Conservation (phyloP, 106 monocot genomes). For the Phalaenopsis equestris region DNA sequence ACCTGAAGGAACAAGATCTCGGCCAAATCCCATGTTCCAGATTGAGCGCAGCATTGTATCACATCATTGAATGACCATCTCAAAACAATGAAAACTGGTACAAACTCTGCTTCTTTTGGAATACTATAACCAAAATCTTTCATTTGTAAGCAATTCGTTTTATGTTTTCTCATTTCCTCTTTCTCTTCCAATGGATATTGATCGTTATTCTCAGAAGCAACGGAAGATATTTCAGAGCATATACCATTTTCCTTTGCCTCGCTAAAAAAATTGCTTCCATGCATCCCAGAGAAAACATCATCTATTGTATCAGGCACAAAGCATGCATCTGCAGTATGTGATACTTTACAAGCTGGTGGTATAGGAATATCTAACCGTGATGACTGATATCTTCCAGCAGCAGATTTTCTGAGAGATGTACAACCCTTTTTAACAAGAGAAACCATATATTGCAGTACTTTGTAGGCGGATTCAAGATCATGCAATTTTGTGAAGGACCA, state of each 20-base stretch:
- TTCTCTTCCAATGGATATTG: conserved; percentile 3
- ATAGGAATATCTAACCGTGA: conserved; percentile 65
- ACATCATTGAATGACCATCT: conserved; percentile 59
- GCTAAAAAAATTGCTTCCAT: not conserved
- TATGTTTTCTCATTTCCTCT: conserved; percentile 2
- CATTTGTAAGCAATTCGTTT: conserved; percentile 3
- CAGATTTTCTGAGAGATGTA: conserved; percentile 26
- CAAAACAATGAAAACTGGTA: conserved; percentile 23
- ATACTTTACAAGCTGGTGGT: conserved; percentile 22
- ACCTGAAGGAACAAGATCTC: conserved; percentile 60
- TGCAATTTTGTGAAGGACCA: conserved; percentile 43
- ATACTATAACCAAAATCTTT: not conserved
- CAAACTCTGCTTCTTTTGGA: conserved; percentile 9
- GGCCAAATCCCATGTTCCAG: conserved; percentile 35
- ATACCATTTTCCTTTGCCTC: not conserved
- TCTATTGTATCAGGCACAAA: not conserved
- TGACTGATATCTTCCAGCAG: conserved; percentile 31
- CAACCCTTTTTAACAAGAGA: conserved; percentile 16
- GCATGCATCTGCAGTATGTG: conserved; percentile 3
- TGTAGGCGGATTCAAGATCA: conserved; percentile 43
- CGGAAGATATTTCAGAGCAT: not conserved
- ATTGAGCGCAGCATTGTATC: conserved; percentile 36
- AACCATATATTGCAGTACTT: conserved; percentile 43
- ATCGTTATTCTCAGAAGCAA: conserved; percentile 9
- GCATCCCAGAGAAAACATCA: not conserved